Percentiles rank a stretch among this genome's conserved stretches.
Conservation (phyloP, 148 eudicot species). For the Pouteria glomerata region DNA sequence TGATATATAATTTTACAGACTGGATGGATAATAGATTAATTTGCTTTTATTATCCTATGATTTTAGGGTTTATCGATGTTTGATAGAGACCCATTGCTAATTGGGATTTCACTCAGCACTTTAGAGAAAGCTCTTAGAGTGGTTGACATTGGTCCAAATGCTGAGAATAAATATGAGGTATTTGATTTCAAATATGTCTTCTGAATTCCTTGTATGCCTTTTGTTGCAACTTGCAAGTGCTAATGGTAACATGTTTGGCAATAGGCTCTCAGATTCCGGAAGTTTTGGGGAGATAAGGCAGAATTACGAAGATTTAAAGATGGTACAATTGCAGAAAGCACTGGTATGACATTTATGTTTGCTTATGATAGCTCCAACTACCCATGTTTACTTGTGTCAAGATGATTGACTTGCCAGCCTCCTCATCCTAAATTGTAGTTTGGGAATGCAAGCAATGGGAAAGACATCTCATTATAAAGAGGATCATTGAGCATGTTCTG, state of each 20-base stretch:
- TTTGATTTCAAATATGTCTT: conserved; percentile 11
- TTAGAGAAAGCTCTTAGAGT: conserved; percentile 59
- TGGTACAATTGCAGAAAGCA: conserved; percentile 82
- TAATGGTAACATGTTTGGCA: conserved; percentile 10
- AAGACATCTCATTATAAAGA: conserved; percentile 71
- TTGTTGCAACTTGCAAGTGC: conserved; percentile 1
- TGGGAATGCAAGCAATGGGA: conserved; percentile 81
- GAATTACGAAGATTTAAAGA: conserved; percentile 73
- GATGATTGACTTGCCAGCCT: conserved; percentile 11
- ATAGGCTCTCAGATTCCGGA: conserved; percentile 63
- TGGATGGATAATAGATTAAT: background rate
- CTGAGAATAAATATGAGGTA: conserved; percentile 86
- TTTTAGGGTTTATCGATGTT: conserved; percentile 64
- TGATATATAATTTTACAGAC: background rate
- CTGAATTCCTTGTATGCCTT: background rate
- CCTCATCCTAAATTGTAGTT: conserved; percentile 31
- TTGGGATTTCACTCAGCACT: conserved; percentile 55
- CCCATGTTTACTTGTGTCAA: background rate
- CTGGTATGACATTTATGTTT: conserved; percentile 40
- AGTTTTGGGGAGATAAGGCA: conserved; percentile 91
- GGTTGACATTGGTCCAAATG: conserved; percentile 78
- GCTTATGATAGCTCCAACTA: conserved; percentile 3
- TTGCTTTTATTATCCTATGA: conserved; percentile 5
- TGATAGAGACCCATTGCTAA: conserved; percentile 64
- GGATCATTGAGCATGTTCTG: conserved; percentile 65